These are phyloP conservation scores for Alnus glutinosa DNA, from an alignment of 306 rosid species.

Conservation along the genomic window DNA sequence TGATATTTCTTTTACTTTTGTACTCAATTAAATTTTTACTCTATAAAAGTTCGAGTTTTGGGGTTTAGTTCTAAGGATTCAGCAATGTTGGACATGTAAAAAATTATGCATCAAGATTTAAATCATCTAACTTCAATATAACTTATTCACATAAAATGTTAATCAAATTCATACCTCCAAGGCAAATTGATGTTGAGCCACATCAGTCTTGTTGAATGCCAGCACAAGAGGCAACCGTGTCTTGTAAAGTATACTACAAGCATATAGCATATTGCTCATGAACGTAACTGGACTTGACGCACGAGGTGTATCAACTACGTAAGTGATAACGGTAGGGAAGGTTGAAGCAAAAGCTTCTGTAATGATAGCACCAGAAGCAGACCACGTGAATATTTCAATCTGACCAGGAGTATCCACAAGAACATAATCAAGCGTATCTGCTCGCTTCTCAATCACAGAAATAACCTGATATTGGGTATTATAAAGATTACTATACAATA, in stretches of 20 bases:
- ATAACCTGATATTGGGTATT: conserved; percentile 59
- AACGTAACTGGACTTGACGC: conserved; percentile 79
- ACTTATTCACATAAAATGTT: neutral
- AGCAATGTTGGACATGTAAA: neutral
- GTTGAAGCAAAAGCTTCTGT: conserved; percentile 99
- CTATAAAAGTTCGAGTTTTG: neutral
- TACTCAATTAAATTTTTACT: neutral
- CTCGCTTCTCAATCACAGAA: conserved; percentile 76
- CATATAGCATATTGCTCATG: conserved; percentile 98
- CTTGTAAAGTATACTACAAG: conserved; percentile 90
- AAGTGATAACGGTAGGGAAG: conserved; percentile 84
- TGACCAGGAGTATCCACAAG: conserved; percentile 96
- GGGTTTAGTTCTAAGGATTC: neutral
- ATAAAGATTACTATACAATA: conserved; percentile 10
- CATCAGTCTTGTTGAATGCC: conserved; percentile 84
- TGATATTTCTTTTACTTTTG: neutral
- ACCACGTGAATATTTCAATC: conserved; percentile 98
- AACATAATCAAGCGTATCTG: conserved; percentile 91
- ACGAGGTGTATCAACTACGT: conserved; percentile 88
- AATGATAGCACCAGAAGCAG: conserved; percentile 94
- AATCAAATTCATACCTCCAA: conserved; percentile 62
- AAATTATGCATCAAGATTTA: conserved; percentile 3
- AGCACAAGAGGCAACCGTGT: conserved; percentile 84
- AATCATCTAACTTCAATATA: neutral
- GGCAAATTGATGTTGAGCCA: conserved; percentile 85